Evolutionary conservation across 805 yeast species (phyloP), one percentile per base, ranked within the genome.

Genomic region (Candida manassasensis): DNA sequence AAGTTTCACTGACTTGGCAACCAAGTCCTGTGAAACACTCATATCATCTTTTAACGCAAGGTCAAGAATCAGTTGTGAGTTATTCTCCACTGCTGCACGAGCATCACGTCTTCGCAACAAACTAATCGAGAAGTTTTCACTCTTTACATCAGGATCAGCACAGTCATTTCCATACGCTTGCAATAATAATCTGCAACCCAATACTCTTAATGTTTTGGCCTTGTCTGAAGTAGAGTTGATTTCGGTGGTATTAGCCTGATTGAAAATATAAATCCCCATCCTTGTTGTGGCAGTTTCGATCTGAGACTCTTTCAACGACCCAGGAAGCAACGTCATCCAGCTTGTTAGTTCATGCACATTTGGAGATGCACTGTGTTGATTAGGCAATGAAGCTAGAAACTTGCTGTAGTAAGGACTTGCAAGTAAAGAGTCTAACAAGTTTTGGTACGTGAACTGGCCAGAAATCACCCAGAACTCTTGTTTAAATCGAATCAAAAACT

Each of bases 391-490:
- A 14, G 29, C 32, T 19, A 80, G 49, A 34, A 54, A 59, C 12
- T 56, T 57, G 1, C 61, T 48, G 44, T 67, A 77, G 31, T 63
- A 57, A 1, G 80, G 77, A 45, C 73, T 79, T 13, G 72, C 71
- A 31, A 81, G 67, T 1, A 82, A 63, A 12, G 77, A 68, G 43
- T 81, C 88, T 34, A 83, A 53, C 29, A 80, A 61, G 40, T 77
- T 78, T 19, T 65, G 67, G 40, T 71, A 74, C 2, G 74, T 72
- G 40, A 63, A 71, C 0, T 84, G 85, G 1, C 71, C 59, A 3
- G 78, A 65, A 17, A 59, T 45, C 0, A 52, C 47, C 90, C 93
- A 85, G 39, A 80, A 74, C 3, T 61, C 58, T 0, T 48, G 13
- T 6, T 66, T 69, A 8, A 77, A 59, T 27, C 61, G 61, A 2